phyloP scores from a whole-genome alignment of 768 basidiomycete species.

The Phaeotremella skinneri region DNA sequence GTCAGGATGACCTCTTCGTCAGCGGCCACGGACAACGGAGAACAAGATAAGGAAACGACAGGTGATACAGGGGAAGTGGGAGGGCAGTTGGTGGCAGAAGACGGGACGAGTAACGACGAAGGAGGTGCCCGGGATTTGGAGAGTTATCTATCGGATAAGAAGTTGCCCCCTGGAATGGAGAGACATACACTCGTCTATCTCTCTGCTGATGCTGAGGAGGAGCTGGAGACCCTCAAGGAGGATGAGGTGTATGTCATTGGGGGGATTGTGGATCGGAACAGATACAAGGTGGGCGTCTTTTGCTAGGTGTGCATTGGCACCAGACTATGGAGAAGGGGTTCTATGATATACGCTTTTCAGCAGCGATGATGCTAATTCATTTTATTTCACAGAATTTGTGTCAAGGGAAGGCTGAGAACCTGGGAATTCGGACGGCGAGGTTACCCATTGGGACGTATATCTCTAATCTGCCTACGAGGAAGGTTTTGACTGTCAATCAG shows the following conservation, averaged over 20 bases:
- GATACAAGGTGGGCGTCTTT: constrained; percentile 71
- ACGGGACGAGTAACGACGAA: neutral
- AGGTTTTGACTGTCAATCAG: constrained; percentile 96
- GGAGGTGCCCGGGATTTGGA: neutral
- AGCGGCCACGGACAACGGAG: neutral
- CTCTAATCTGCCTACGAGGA: constrained; percentile 77
- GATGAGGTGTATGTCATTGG: constrained; percentile 92
- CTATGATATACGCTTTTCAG: constrained; percentile 17
- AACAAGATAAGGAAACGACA: neutral
- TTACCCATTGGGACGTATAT: constrained; percentile 94
- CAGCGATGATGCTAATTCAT: constrained; percentile 1
- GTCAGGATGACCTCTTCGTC: neutral
- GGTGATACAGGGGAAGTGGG: neutral
- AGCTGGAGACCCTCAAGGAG: constrained; percentile 75
- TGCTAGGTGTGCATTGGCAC: neutral
- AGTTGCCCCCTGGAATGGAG: constrained; percentile 14
- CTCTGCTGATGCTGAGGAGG: constrained; percentile 87
- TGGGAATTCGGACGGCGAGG: constrained; percentile 76
- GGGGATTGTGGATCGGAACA: constrained; percentile 92
- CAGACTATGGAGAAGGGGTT: constrained; percentile 4
- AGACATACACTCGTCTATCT: constrained; percentile 72
- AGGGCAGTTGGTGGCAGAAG: neutral
- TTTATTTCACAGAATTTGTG: constrained; percentile 70
- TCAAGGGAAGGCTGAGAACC: constrained; percentile 72
- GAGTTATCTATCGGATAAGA: constrained; percentile 14